phyloP scores from a whole-genome alignment of 306 rosid genomes.

The Dicorynia guianensis region DNA sequence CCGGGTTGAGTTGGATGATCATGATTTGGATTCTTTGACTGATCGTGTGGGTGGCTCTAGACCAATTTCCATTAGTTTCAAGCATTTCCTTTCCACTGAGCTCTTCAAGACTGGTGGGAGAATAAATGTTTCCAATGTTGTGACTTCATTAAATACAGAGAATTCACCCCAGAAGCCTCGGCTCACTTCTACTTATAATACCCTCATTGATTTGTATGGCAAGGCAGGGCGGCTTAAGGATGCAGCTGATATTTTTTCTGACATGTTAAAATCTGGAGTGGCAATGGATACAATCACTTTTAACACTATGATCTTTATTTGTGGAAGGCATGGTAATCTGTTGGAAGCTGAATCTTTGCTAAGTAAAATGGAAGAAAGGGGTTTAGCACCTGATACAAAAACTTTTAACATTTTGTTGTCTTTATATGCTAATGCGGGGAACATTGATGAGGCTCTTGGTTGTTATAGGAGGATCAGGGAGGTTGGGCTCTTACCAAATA shows the following conservation, averaged over 20 bases:
- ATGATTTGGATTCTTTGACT: slow-evolving; percentile 61
- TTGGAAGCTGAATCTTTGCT: slow-evolving; percentile 85
- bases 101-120: slow-evolving; percentile 87
- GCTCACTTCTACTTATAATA: slow-evolving; percentile 76
- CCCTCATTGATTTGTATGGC: slow-evolving; percentile 85
- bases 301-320: slow-evolving; percentile 83
- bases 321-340: slow-evolving; percentile 85
- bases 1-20: slow-evolving; percentile 69
- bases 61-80: slow-evolving; percentile 63
- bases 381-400: slow-evolving; percentile 77
- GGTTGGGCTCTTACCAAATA: slow-evolving; percentile 78
- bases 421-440: slow-evolving; percentile 73
- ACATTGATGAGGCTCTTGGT: slow-evolving; percentile 65
- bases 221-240: slow-evolving; percentile 84
- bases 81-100: slow-evolving; percentile 88
- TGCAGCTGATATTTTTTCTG: slow-evolving; percentile 80
- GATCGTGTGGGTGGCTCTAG: slow-evolving; percentile 46
- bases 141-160: slow-evolving; percentile 33
- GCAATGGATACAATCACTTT: slow-evolving; percentile 79
- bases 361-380: slow-evolving; percentile 80
- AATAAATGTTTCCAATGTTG: slow-evolving; percentile 39
- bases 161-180: slow-evolving; percentile 54
- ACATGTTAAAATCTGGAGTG: slow-evolving; percentile 86
- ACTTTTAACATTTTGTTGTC: slow-evolving; percentile 83
- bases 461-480: slow-evolving; percentile 72